A percentile compares a stretch with the other conserved stretches of the same genome.
Conservation (phyloP, 2,329 filamentous ascomycete genomes). For the Fusarium subglutinans region DNA sequence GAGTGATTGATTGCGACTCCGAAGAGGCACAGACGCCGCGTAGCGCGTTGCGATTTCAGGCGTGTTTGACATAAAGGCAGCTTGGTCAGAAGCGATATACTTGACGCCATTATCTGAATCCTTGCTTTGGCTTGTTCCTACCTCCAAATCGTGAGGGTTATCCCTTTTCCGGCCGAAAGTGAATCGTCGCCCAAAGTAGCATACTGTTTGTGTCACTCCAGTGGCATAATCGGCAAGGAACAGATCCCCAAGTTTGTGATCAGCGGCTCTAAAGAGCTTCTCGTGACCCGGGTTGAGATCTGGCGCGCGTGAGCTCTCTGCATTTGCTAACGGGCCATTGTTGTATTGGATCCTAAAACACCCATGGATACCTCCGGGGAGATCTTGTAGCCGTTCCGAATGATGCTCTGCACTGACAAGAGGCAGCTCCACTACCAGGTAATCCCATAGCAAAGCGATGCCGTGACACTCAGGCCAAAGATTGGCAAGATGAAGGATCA, state of each 20-base stretch:
- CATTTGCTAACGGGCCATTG: background rate
- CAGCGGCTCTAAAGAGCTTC: background rate
- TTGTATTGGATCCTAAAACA: background rate
- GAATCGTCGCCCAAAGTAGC: background rate
- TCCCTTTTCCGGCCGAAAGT: background rate
- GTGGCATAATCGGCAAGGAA: background rate
- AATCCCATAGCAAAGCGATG: background rate
- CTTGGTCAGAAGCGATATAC: background rate
- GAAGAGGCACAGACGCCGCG: background rate
- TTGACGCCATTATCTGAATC: accelerated
- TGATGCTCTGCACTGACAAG: accelerated
- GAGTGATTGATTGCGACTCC: background rate
- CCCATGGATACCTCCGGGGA: accelerated
- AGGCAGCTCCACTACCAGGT: background rate
- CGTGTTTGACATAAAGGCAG: background rate
- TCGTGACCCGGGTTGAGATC: background rate
- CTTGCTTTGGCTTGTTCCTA: background rate
- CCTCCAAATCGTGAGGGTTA: background rate
- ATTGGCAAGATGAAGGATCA: background rate
- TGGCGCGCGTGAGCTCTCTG: background rate
- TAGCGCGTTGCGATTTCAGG: background rate
- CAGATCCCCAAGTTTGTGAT: background rate
- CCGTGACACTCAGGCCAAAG: background rate
- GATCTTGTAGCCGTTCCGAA: background rate
- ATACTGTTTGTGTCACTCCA: background rate